phyloP scores from a whole-genome alignment of 2,329 filamentous ascomycete genomes.

The Epichloe uncinata region DNA sequence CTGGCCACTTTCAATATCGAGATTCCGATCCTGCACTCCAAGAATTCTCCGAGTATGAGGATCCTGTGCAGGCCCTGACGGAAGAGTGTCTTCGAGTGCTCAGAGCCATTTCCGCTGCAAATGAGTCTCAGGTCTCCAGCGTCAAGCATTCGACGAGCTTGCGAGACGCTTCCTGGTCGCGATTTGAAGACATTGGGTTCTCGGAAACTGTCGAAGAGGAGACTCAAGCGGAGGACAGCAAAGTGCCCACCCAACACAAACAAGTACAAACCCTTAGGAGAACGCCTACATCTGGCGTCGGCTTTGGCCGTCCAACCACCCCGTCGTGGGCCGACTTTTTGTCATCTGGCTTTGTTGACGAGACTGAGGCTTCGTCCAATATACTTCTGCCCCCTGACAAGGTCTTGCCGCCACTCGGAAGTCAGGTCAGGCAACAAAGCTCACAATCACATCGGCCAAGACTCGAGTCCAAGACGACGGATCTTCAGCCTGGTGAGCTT shows the following conservation, averaged over 20 bases:
- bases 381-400: slow-evolving; percentile 90
- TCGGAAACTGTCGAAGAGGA: slow-evolving; percentile 60
- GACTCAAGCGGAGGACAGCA: slow-evolving; percentile 38
- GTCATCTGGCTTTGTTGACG: slow-evolving; percentile 80
- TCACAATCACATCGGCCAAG: slow-evolving; percentile 72
- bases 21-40: slow-evolving; percentile 77
- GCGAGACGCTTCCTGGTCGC: slow-evolving; percentile 85
- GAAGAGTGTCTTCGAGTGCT: slow-evolving; percentile 90
- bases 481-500: slow-evolving; percentile 80
- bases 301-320: slow-evolving; percentile 72
- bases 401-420: slow-evolving; percentile 71
- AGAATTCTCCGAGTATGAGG: slow-evolving; percentile 76
- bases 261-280: slow-evolving; percentile 40
- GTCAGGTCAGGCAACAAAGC: slow-evolving; percentile 59
- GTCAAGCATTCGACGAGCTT: slow-evolving; percentile 59
- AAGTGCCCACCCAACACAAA: slow-evolving; percentile 34
- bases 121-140: slow-evolving; percentile 66
- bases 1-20: slow-evolving; percentile 90
- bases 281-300: slow-evolving; percentile 54
- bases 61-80: slow-evolving; percentile 75
- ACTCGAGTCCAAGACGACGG: slow-evolving; percentile 48
- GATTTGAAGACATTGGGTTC: slow-evolving; percentile 93
- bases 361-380: slow-evolving; percentile 49
- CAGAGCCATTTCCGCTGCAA: slow-evolving; percentile 73
- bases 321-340: slow-evolving; percentile 98